phyloP scores from a whole-genome alignment of 1,139 yeast genomes.

The Kurtzmaniella quercitrusa region DNA sequence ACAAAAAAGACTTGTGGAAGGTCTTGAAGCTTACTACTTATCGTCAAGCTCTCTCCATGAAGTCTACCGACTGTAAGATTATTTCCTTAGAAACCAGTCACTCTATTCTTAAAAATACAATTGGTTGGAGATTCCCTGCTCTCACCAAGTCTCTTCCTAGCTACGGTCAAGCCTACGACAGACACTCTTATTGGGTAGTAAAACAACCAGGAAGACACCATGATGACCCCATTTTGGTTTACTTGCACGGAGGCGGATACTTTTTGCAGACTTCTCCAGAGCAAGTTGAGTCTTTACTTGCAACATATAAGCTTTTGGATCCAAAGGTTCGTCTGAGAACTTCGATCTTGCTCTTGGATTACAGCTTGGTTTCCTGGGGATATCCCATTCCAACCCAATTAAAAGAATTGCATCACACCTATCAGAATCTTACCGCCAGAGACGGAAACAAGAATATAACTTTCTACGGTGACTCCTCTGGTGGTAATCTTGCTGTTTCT shows the following conservation, averaged over 20 bases:
- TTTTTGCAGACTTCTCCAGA: conserved; percentile 29
- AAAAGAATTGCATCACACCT: conserved; percentile 28
- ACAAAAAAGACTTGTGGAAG: conserved; percentile 4
- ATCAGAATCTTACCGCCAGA: conserved; percentile 19
- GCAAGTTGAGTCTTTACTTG: conserved; percentile 28
- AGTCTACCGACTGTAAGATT: conserved; percentile 6
- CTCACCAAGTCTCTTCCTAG: conserved; percentile 16
- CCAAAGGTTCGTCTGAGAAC: conserved; percentile 20
- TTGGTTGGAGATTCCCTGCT: conserved; percentile 2
- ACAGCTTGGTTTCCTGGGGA: conserved; percentile 31
- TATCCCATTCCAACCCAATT: conserved; percentile 32
- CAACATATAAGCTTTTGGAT: conserved; percentile 27
- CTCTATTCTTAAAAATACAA: conserved; percentile 3
- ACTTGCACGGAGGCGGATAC: conserved; percentile 44
- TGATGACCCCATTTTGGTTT: conserved; percentile 34
- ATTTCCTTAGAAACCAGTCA: conserved; percentile 6
- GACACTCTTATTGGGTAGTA: conserved; percentile 35
- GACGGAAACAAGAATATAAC: conserved; percentile 29
- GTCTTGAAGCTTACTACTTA: conserved; percentile 5
- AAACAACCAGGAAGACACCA: conserved; percentile 23
- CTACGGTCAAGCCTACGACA: conserved; percentile 31
- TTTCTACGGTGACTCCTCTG: conserved; percentile 41
- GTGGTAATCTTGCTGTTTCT: conserved; percentile 32
- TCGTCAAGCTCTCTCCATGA: conserved; percentile 6
- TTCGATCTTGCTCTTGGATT: conserved; percentile 36